Conservation (phyloP, 495 filamentous ascomycete species). For the Aspergillus sclerotiicarbonarius region DNA sequence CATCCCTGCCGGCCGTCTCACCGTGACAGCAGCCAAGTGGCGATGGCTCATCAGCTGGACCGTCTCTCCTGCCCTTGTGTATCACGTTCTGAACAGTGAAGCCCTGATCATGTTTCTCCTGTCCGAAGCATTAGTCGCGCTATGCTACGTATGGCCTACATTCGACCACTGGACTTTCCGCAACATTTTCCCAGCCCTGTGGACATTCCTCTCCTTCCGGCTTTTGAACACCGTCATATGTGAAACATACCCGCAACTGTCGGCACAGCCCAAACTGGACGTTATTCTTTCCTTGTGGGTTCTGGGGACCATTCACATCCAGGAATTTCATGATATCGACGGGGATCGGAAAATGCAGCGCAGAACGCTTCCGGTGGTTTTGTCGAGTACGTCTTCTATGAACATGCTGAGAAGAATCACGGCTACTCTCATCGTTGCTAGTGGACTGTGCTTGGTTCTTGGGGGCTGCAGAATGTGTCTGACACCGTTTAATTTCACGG, state of each 20-base stretch:
- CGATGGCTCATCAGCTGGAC: slow-evolving; percentile 16
- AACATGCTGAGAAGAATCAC: background rate
- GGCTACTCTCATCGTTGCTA: background rate
- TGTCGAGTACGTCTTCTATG: background rate
- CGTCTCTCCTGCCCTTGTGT: background rate
- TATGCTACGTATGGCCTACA: slow-evolving; percentile 13
- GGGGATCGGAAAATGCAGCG: slow-evolving; percentile 8
- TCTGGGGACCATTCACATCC: slow-evolving; percentile 18
- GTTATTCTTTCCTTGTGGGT: slow-evolving; percentile 8
- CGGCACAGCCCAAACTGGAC: background rate
- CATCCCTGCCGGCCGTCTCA: slow-evolving; percentile 17
- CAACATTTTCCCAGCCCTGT: slow-evolving; percentile 17
- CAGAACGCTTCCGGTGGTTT: background rate
- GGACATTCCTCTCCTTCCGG: slow-evolving; percentile 10
- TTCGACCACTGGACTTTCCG: slow-evolving; percentile 17
- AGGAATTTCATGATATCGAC: slow-evolving; percentile 23
- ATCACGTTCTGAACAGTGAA: no score
- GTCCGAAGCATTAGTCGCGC: slow-evolving; percentile 13
- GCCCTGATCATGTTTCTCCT: slow-evolving; percentile 4
- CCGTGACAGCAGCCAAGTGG: slow-evolving; percentile 7
- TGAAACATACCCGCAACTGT: background rate
- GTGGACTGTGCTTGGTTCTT: background rate
- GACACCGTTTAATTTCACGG: no score
- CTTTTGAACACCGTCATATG: slow-evolving; percentile 9
- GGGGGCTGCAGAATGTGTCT: background rate